These are phyloP conservation scores for Trichoderma gracile DNA, from an alignment of 2,329 filamentous ascomycete species.

Conservation along the genomic window DNA sequence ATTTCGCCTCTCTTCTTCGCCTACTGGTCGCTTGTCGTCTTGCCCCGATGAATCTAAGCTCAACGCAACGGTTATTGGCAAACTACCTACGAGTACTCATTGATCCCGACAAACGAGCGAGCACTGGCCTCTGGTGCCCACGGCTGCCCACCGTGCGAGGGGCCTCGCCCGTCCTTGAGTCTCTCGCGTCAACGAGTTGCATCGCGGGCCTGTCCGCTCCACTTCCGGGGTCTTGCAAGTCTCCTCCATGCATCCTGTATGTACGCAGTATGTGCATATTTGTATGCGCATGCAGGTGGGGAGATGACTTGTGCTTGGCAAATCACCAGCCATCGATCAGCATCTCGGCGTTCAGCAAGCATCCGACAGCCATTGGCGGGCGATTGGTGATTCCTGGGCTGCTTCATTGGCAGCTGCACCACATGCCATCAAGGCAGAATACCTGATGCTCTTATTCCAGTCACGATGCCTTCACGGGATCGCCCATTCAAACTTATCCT, in stretches of 20 bases:
- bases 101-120: not conserved
- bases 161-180: not conserved
- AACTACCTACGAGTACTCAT: too few species aligned
- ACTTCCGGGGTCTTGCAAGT: not conserved
- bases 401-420: not conserved
- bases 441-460: not conserved
- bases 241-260: not conserved
- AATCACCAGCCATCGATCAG: slow-evolving; percentile 2
- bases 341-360: slow-evolving; percentile 13
- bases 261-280: not conserved
- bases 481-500: not conserved
- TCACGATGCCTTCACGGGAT: not conserved
- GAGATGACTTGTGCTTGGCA: not conserved
- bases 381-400: not conserved
- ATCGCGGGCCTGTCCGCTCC: not conserved
- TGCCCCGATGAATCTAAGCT: not conserved
- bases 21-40: slow-evolving; percentile 1
- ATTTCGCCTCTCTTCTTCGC: not conserved
- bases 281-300: not conserved
- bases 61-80: not conserved
- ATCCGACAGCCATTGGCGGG: not conserved
- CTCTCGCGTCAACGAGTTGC: slow-evolving; percentile 1
- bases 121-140: not conserved
- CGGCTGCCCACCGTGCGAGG: not conserved
- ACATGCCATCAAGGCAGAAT: not conserved